Base-by-base conservation (phyloP, 495 filamentous ascomycete genomes). In the Lophiostoma macrostomum region DNA sequence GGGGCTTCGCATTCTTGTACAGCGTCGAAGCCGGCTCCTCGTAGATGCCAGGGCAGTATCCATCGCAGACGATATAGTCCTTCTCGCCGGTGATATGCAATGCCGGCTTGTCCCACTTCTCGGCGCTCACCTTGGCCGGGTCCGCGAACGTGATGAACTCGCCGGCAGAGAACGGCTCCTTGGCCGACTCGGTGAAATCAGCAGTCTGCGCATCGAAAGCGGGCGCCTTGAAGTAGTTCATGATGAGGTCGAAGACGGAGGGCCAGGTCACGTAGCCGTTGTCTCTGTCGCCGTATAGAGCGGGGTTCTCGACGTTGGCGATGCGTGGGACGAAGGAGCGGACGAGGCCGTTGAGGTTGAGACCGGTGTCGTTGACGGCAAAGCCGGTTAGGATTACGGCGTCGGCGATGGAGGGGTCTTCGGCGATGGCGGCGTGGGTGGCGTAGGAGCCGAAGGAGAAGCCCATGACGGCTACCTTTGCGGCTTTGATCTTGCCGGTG, bases 51-150 rank as follows among this genome's bases (percentile, higher is more conserved):
- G 29, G 37, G 49, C 53, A 58, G 27, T 63, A 57, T 16, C 62
- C 61, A 30, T 51, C 61, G 45, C 69, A 71, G 20, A 67, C 65
- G 23, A 69, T 69, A 36, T 67, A 69, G 42, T 70, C 68, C 25
- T 31, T 53, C 39, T 72, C 47, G 4, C 64, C 66, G 1, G 67
- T 60, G 36, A 72, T 66, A 29, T 66, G 44, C 59, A 48, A 10
- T 32, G 57, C 39, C 16, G 50, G 44, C 49, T 61, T 37, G 37
- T 52, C 32, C 40, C 29, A 14, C 27, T 54, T 50, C 43, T 40
- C 44, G 14, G 50, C 56, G 1, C 10, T 25, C 39, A 27, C 39
- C 16, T 40, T 35, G 13, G 20, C 27, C 5, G 36, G 34, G 37
- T 23, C 32, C 3, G 35, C 20, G 28, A 57, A 52, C 18, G 63